A percentile compares a stretch with the other conserved stretches of the same genome.
Conservation (phyloP, 2,329 filamentous ascomycete genomes). For the Aspergillus vadensis region DNA sequence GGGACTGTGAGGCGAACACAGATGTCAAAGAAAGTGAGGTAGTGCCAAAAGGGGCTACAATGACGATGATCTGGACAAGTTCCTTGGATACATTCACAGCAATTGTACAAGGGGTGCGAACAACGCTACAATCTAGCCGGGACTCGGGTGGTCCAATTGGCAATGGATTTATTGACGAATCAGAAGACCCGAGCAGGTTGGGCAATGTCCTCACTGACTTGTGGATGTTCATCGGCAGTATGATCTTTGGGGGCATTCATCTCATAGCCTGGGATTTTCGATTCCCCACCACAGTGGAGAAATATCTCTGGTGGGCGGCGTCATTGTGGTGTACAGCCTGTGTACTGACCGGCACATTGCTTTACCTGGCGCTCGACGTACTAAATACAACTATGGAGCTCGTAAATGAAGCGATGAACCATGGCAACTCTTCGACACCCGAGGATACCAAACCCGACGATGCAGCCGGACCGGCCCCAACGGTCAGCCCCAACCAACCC, state of each 20-base stretch:
- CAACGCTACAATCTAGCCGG: not conserved
- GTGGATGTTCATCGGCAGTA: not conserved
- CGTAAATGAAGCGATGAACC: no score
- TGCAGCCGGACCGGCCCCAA: not conserved
- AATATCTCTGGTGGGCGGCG: not conserved
- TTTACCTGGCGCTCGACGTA: not conserved
- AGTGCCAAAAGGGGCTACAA: no score
- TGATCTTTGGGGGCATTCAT: not conserved
- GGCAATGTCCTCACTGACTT: not conserved
- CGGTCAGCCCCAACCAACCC: not conserved
- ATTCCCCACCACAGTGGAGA: not conserved
- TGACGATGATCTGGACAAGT: no score
- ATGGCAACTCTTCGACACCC: not conserved
- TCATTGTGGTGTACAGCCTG: not conserved
- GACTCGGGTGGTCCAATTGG: not conserved
- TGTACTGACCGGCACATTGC: not conserved
- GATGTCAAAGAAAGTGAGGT: no score
- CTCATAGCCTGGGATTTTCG: not conserved
- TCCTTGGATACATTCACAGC: not conserved
- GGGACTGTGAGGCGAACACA: no score
- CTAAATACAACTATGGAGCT: no score
- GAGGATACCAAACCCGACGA: not conserved
- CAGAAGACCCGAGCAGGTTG: no score
- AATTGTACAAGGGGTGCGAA: not conserved
- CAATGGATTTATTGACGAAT: not conserved